Evolutionary conservation across 805 yeast genomes (phyloP).

Genomic region (Wickerhamomyces canadensis): DNA sequence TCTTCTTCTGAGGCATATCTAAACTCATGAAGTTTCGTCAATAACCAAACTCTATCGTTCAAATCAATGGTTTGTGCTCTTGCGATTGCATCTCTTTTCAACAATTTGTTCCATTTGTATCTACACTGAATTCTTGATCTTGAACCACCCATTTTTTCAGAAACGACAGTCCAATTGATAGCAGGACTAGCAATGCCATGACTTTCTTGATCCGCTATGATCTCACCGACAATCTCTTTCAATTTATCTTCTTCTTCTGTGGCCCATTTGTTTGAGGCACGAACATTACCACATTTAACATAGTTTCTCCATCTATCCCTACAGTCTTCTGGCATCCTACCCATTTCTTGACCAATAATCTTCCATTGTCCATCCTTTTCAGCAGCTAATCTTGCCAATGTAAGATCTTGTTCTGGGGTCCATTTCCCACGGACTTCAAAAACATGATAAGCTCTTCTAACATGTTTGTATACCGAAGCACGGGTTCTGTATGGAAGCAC

Average conservation of each 20-base stretch:
- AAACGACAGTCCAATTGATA: slow-evolving; percentile 88
- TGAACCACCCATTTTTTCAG: slow-evolving; percentile 84
- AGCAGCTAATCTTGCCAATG: slow-evolving; percentile 54
- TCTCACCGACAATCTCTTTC: slow-evolving; percentile 45
- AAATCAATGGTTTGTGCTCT: slow-evolving; percentile 39
- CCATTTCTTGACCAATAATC: slow-evolving; percentile 68
- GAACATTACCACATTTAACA: slow-evolving; percentile 79
- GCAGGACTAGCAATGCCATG: slow-evolving; percentile 27
- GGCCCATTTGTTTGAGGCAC: slow-evolving; percentile 80
- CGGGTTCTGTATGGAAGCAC: slow-evolving; percentile 83
- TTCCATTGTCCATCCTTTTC: slow-evolving; percentile 86
- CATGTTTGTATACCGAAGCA: slow-evolving; percentile 90
- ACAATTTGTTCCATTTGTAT: slow-evolving; percentile 87
- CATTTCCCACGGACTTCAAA: slow-evolving; percentile 87
- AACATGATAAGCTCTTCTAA: slow-evolving; percentile 81
- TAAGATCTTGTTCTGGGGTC: slow-evolving; percentile 76
- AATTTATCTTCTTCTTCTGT: slow-evolving; percentile 62
- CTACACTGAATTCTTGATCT: slow-evolving; percentile 92
- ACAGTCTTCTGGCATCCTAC: slow-evolving; percentile 97
- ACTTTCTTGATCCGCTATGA: slow-evolving; percentile 34
- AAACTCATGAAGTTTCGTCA: slow-evolving; percentile 40
- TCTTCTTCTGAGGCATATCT: slow-evolving; percentile 36
- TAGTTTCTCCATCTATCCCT: slow-evolving; percentile 96
- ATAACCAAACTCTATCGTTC: slow-evolving; percentile 45
- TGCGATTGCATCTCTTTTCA: slow-evolving; percentile 49